Evolutionary conservation across 495 filamentous ascomycete species (phyloP), one percentile per base, ranked within the genome.

Genomic region (Aspergillus nidulans): DNA sequence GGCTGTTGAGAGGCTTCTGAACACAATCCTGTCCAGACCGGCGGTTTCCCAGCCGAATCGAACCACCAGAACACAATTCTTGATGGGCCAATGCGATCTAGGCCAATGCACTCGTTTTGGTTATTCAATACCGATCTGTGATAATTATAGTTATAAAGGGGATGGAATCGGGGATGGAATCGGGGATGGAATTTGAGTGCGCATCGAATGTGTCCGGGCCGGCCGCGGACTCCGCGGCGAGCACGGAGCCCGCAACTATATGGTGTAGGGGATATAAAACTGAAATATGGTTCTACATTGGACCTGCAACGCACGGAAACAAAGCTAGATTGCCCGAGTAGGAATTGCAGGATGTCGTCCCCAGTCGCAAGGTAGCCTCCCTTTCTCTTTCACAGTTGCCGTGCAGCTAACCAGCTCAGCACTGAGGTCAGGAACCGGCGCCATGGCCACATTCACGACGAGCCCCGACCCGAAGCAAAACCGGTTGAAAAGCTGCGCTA

Each of bases 401-500:
- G 36, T 18, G 9, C 36, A 18, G n/a, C 36, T 39, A 2, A 42
- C 20, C 21, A 42, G 10, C 2, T n/a, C 8, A 44, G 42, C 23
- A 12, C 42, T 23, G 20, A 23, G 1, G 21, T 44, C 18, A 44
- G 23, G 21, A 44, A 44, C 42, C 42, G 42, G 5, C 21, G 26
- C 24, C 7, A 30, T 32, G 18, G 18, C 32, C 21, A 20, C 23
- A 38, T 30, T 28, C 15, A 16, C 15, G 20, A 4, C 12, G 34
- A 58, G 50, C 4, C 42, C 19, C 3, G 16, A 3, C 30, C 25
- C 42, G 13, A 49, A 53, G 7, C 30, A 23, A 28, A 13, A 57
- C 7, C 15, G 10, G 18, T 20, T 19, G 20, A 49, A 26, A 52
- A 58, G 8, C n/a, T 39, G 0, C 51, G 86, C 50, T 88, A 88